Conservation (phyloP, 495 filamentous ascomycete species). For the Aspergillus taichungensis region DNA sequence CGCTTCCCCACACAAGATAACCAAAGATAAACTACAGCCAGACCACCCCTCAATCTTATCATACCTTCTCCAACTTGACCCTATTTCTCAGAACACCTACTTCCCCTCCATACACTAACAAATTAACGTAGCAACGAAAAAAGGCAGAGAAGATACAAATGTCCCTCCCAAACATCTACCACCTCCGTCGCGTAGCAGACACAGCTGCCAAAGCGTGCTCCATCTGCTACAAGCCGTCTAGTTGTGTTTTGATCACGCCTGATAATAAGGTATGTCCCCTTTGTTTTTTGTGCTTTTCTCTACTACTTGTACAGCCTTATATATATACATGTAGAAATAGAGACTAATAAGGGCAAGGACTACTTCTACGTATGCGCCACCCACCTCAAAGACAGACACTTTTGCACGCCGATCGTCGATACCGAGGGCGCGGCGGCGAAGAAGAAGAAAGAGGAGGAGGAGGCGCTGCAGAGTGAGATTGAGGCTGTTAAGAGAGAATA, state of each 20-base stretch:
- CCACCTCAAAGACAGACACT: constrained; percentile 77
- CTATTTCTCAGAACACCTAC: neutral
- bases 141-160: constrained; percentile 17
- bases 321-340: neutral
- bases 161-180: constrained; percentile 72
- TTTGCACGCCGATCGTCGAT: constrained; percentile 72
- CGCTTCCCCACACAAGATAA: neutral
- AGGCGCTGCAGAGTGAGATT: constrained; percentile 60
- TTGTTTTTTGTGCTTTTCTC: neutral
- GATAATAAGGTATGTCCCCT: constrained; percentile 67
- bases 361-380: constrained; percentile 86
- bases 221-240: constrained; percentile 83
- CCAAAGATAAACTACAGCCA: no score
- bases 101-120: neutral
- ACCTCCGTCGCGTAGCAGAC: constrained; percentile 83
- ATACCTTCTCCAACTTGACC: neutral
- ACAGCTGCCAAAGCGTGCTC: constrained; percentile 72
- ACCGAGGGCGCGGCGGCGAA: constrained; percentile 62
- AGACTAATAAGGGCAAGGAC: constrained; percentile 46
- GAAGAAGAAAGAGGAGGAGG: constrained; percentile 52
- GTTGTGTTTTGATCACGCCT: constrained; percentile 78
- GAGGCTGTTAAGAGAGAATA: constrained; percentile 60
- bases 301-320: neutral
- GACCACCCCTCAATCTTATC: neutral
- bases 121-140: no score